Percentiles rank a stretch among this genome's conserved stretches.
phyloP scores from a whole-genome alignment of 768 basidiomycete genomes.

The Serendipita vermifera region DNA sequence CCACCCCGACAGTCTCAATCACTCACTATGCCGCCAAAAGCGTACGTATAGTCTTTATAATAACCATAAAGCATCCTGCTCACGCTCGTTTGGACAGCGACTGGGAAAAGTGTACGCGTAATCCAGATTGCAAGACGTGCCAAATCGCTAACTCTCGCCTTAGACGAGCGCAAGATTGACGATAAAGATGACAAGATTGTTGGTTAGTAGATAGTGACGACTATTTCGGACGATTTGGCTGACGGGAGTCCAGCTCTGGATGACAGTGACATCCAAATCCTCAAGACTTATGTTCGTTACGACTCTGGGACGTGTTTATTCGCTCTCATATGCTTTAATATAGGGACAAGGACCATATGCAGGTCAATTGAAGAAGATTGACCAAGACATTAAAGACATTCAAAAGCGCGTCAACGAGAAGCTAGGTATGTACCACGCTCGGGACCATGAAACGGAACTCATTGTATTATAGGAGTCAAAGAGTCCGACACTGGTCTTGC shows the following conservation, averaged over 20 bases:
- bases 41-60: conserved; percentile 42
- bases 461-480: conserved; percentile 57
- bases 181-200: conserved; percentile 89
- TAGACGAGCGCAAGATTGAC: conserved; percentile 77
- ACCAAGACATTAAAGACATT: conserved; percentile 86
- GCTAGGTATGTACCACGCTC: conserved; percentile 45
- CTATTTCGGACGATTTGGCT: conserved; percentile 8
- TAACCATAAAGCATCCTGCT: conserved; percentile 11
- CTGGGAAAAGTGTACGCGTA: conserved; percentile 88
- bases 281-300: conserved; percentile 83
- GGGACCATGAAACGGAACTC: not conserved
- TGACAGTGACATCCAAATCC: conserved; percentile 96
- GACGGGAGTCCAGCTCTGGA: conserved; percentile 55
- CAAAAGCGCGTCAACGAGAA: conserved; percentile 97
- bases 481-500: conserved; percentile 97
- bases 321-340: conserved; percentile 10
- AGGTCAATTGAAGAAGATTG: conserved; percentile 70
- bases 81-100: conserved; percentile 40
- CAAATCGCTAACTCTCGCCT: not conserved
- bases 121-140: conserved; percentile 13
- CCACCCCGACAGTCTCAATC: conserved; percentile 17
- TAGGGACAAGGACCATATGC: conserved; percentile 99
- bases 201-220: conserved; percentile 32
- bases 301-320: not conserved
- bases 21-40: conserved; percentile 80